Conservation (phyloP, 2,329 filamentous ascomycete species). For the Stagonosporopsis tanaceti region DNA sequence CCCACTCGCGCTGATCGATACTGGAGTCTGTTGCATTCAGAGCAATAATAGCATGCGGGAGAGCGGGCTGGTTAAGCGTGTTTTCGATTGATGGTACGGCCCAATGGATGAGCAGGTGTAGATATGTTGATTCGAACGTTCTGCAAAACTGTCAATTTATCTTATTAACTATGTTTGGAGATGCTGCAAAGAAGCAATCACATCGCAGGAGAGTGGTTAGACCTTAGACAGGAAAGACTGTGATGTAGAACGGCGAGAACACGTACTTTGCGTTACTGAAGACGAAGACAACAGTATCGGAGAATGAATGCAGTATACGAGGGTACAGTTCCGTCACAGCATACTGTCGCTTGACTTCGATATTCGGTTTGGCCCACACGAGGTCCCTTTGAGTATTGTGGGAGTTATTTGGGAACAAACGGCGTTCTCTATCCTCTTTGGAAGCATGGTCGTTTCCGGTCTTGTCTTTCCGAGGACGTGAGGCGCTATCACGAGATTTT, state of each 20-base stretch:
- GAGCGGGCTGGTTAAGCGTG: conserved; percentile 60
- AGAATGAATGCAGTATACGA: neutral
- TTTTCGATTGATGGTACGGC: conserved; percentile 15
- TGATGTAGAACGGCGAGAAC: too few species aligned
- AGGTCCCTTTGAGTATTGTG: neutral
- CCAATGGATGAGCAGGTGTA: conserved; percentile 4
- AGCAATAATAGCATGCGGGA: conserved; percentile 63
- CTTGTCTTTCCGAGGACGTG: too few species aligned
- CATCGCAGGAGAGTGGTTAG: too few species aligned
- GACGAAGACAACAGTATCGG: neutral
- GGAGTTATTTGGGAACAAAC: too few species aligned
- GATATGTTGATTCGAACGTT: neutral
- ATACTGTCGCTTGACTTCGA: too few species aligned
- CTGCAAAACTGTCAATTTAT: neutral
- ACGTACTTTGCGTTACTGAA: neutral
- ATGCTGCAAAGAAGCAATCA: too few species aligned
- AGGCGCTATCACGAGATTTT: neutral
- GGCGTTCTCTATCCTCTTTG: neutral
- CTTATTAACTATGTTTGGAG: too few species aligned
- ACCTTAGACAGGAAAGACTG: too few species aligned
- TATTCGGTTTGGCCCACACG: neutral
- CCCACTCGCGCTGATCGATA: conserved; percentile 41
- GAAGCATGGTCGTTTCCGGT: neutral
- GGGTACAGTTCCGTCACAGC: neutral
- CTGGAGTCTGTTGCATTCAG: conserved; percentile 57